Base-by-base conservation (phyloP, 1,284 basidiomycete species). In the Melanopsichium pennsylvanicum region DNA sequence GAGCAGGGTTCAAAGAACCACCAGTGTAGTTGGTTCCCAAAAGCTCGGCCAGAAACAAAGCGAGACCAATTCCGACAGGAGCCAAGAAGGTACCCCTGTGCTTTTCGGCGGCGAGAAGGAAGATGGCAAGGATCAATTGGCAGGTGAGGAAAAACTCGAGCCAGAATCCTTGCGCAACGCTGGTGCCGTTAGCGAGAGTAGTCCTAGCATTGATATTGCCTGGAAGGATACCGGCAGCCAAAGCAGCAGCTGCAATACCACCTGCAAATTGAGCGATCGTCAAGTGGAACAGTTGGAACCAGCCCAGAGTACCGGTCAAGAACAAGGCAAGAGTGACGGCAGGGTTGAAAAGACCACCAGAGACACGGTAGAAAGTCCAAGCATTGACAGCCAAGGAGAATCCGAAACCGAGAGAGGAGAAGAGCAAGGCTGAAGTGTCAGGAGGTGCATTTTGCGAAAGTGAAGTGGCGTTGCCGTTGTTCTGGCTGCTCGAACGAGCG, bases 61-160 rank as follows among this genome's bases (percentile, higher is more conserved):
- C 59, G 3, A 76, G 70, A 36, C 72, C 74, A 35, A 76, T 76
- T 5, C 70, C 69, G 22, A 76, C 49, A 21, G 73, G 74, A 2
- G 72, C 74, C 11, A 76, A 41, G 61, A 70, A 73, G 4, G 74
- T 76, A 19, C 57, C 82, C 35, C 82, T 79, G 77, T 84, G 82
- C 76, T 82, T 84, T 75, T 84, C 83, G 22, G 82, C 84, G 32
- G 84, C 84, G 10, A 84, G 75, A 48, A 85, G 72, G 40, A 84
- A 80, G 41, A 84, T 76, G 23, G 72, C 71, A 21, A 82, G 70
- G 32, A 80, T 73, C 18, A 84, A 79, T 70, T 83, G 75, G 5
- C 82, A 72, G 4, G 84, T 84, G 45, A 84, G 74, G 79, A 85
- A 83, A 72, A 84, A 81, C 70, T 84, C 83, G 34, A 84, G 50